A percentile compares a stretch with the other conserved stretches of the same genome.
Conservation (phyloP, 805 yeast species). For the Clavispora carvajalis region DNA sequence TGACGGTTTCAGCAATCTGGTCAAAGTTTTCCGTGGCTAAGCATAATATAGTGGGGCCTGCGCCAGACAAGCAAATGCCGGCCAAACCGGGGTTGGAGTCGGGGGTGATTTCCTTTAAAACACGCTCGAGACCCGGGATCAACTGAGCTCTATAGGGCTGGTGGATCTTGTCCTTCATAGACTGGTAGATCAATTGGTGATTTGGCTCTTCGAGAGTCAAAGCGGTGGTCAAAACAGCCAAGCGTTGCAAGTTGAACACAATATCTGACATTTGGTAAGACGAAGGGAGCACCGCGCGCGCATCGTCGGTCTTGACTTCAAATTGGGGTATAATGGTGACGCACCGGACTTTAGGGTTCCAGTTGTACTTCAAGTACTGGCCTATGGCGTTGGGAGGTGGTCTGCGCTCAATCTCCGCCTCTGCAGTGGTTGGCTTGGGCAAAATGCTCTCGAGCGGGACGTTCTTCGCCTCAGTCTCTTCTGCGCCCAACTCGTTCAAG, state of each 20-base stretch:
- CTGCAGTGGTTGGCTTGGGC: slow-evolving; percentile 66
- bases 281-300: slow-evolving; percentile 84
- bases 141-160: slow-evolving; percentile 93
- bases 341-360: slow-evolving; percentile 80
- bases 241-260: slow-evolving; percentile 87
- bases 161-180: slow-evolving; percentile 95
- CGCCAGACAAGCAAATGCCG: slow-evolving; percentile 95
- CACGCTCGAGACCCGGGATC: slow-evolving; percentile 86
- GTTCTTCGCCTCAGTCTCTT: slow-evolving; percentile 69
- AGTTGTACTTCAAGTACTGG: slow-evolving; percentile 78
- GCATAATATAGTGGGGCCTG: slow-evolving; percentile 95
- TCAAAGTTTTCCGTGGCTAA: slow-evolving; percentile 88
- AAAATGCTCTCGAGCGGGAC: slow-evolving; percentile 82
- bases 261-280: slow-evolving; percentile 76
- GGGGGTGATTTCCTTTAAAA: slow-evolving; percentile 76
- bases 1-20: slow-evolving; percentile 70
- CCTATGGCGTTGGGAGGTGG: slow-evolving; percentile 82
- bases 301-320: slow-evolving; percentile 88
- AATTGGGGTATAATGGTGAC: slow-evolving; percentile 90
- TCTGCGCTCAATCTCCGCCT: slow-evolving; percentile 32
- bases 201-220: slow-evolving; percentile 81
- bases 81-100: slow-evolving; percentile 75
- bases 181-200: slow-evolving; percentile 77
- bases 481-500: slow-evolving; percentile 69
- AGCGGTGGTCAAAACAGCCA: slow-evolving; percentile 90